Base-by-base conservation (phyloP, 2,329 filamentous ascomycete species). In the Neonectria magnoliae region DNA sequence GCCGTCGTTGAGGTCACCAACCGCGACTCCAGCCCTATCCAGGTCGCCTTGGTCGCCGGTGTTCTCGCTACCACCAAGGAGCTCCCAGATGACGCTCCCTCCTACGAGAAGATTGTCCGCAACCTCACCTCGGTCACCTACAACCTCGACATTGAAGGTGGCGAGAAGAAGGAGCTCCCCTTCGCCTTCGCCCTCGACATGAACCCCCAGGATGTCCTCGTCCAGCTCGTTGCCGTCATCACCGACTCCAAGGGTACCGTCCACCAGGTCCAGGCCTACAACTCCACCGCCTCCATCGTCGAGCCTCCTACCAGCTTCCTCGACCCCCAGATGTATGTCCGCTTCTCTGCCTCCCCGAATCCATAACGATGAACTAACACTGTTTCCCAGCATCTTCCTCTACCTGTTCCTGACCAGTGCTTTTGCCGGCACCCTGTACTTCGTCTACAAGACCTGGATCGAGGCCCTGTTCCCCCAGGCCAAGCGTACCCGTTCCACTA, bases 391-490 rank as follows among this genome's bases (percentile, higher is more conserved):
- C 78, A 93, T 98, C 83, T 99, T 99, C 90, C 90, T 99, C 68
- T 98, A 98, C 85, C 86, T 97, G 78, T 90, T 98, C 85, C 91
- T 99, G 73, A 85, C 91, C 58, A 90, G 87, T 67, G 88, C 86
- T 68, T 97, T 97, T 78, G 89, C 82, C 70, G 94, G 92, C 67
- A 93, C 91, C 58, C 88, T 91, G 78, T 98, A 95, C 89, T 97
- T 97, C 81, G 93, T 98, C 83, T 99, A 99, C 88, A 96, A 91
- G 85, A 97, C 95, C 76, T 98, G 95, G 94, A 92, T 99, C 81
- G 93, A 94, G 75, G 91, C 94, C 14, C 92, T 99, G 78, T 97
- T 98, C 86, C 95, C 96, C 53, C 93, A 97, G 85, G 90, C 91
- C 71, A 92, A 93, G 84, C 88, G 90, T 83, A 83, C 87, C 62